Conservation (phyloP, 371 early-diverging fungal genomes). For the Actinomortierella ambigua region DNA sequence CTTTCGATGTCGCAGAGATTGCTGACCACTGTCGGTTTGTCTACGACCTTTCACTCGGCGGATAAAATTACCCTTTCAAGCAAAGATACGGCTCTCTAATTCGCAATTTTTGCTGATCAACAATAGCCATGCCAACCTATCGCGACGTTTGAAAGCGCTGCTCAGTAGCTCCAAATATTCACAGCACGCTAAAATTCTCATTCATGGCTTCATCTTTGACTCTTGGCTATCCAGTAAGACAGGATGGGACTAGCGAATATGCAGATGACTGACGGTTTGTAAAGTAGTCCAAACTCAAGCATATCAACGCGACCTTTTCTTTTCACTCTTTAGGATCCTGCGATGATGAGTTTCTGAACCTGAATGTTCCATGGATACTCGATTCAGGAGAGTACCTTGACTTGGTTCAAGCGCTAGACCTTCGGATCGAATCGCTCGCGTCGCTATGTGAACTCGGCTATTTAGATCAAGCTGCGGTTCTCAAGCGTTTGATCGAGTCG, state of each 20-base stretch:
- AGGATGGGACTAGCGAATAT: background rate
- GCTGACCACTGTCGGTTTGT: too few species aligned
- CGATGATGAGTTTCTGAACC: slow-evolving; percentile 29
- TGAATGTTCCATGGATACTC: slow-evolving; percentile 23
- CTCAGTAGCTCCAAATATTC: slow-evolving; percentile 2
- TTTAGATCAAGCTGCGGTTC: slow-evolving; percentile 9
- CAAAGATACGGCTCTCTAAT: too few species aligned
- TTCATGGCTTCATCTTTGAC: slow-evolving; percentile 41
- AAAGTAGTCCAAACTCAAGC: background rate
- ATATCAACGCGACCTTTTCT: background rate
- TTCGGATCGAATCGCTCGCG: slow-evolving; percentile 12
- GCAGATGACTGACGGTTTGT: background rate
- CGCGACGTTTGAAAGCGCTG: slow-evolving; percentile 3
- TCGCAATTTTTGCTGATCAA: background rate
- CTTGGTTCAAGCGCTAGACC: slow-evolving; percentile 10
- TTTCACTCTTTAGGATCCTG: slow-evolving; percentile 21
- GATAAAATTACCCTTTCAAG: too few species aligned
- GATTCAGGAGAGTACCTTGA: slow-evolving; percentile 13
- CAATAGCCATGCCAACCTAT: slow-evolving; percentile 1
- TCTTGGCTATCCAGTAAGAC: slow-evolving; percentile 36
- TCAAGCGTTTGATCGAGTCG: slow-evolving; percentile 12
- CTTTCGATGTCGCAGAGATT: too few species aligned
- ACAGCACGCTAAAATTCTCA: too few species aligned
- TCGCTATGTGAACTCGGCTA: slow-evolving; percentile 5
- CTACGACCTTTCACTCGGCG: too few species aligned